Conservation (phyloP, 192 early-diverging fungal species). For the Lunasporangiospora selenospora region DNA sequence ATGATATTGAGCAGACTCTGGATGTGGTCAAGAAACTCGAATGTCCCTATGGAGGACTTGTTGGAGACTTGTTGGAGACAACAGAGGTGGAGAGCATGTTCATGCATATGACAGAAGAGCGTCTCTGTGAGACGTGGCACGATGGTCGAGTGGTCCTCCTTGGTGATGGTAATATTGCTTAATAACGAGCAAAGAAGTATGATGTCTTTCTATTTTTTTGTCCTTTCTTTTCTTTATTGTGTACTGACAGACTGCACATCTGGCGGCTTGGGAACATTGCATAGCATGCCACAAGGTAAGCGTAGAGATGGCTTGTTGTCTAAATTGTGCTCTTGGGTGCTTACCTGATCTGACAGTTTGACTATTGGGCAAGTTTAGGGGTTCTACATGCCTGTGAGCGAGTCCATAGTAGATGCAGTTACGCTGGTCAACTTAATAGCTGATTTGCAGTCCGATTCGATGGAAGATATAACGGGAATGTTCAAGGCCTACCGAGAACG, state of each 20-base stretch:
- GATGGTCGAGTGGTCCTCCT: conserved; percentile 37
- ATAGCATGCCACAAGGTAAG: conserved; percentile 4
- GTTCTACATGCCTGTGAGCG: conserved; percentile 31
- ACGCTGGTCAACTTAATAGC: conserved; percentile 36
- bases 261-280: no score
- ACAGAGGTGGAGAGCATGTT: conserved; percentile 25
- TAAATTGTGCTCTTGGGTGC: no score
- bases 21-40: conserved; percentile 21
- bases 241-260: no score
- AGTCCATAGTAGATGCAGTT: conserved; percentile 38
- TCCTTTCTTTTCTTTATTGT: background rate
- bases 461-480: conserved; percentile 5
- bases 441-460: background rate
- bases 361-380: conserved; percentile 7
- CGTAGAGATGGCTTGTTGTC: no score
- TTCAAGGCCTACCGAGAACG: conserved; percentile 35
- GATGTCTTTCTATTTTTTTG: no score
- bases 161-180: conserved; percentile 36
- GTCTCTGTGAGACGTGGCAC: conserved; percentile 43
- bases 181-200: no score
- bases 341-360: no score
- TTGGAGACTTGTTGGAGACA: conserved; percentile 32
- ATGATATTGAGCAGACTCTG: conserved; percentile 28
- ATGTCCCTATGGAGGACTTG: conserved; percentile 37
- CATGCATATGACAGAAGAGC: conserved; percentile 40